These are phyloP conservation scores for Pittosporum tobira DNA, from an alignment of 129 eudicot genomes.

Conservation along the genomic window DNA sequence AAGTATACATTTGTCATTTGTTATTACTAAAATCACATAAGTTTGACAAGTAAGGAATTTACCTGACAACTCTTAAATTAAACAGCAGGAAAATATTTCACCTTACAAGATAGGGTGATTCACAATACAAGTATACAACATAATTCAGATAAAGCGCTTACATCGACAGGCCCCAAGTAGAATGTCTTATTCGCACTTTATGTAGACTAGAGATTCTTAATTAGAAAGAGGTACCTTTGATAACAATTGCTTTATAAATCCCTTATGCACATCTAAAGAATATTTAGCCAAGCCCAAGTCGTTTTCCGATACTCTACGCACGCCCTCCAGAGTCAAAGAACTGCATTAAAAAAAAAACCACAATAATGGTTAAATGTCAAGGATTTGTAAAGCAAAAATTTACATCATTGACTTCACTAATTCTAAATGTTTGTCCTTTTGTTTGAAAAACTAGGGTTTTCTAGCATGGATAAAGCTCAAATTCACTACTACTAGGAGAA, in stretches of 20 bases:
- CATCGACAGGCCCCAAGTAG: background rate
- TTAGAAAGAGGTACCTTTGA: slow-evolving; percentile 42
- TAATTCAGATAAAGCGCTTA: too few relatives aligned
- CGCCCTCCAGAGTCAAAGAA: slow-evolving; percentile 65
- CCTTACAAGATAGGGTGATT: background rate
- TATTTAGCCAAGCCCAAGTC: slow-evolving; percentile 60
- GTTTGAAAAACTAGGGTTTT: too few relatives aligned
- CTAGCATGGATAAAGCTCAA: too few relatives aligned
- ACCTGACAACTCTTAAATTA: background rate
- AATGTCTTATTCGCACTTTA: background rate
- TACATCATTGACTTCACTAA: background rate
- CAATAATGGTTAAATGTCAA: background rate
- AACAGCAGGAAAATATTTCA: background rate
- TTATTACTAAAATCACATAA: background rate
- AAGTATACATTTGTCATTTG: background rate
- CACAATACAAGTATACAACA: too few relatives aligned
- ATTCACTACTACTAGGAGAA: too few relatives aligned
- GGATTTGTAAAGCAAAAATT: background rate
- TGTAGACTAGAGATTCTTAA: background rate
- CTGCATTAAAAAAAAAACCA: slow-evolving; percentile 25
- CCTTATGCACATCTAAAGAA: slow-evolving; percentile 76
- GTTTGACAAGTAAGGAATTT: background rate
- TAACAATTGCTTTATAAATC: slow-evolving; percentile 46
- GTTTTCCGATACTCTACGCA: slow-evolving; percentile 73
- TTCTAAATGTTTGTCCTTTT: background rate